These are phyloP conservation scores for Sisymbrium altissimum DNA, from an alignment of 345 rosid genomes.

Conservation along the genomic window DNA sequence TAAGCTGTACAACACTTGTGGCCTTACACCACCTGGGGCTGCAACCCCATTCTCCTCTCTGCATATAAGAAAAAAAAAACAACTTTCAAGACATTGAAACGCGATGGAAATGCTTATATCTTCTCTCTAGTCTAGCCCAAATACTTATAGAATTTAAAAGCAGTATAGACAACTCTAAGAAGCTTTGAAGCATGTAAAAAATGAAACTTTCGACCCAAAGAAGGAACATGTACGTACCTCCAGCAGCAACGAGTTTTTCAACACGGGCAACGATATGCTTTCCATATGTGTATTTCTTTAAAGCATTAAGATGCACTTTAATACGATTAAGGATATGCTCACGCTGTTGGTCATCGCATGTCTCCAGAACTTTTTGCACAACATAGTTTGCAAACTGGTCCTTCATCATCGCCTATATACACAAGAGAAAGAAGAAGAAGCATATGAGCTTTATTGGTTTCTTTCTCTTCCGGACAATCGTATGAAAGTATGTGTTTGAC, in stretches of 20 bases:
- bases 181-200: not conserved
- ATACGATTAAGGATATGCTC: slow-evolving; percentile 81
- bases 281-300: slow-evolving; percentile 94
- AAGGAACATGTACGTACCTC: slow-evolving; percentile 51
- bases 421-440: slow-evolving; percentile 3
- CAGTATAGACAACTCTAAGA: not conserved
- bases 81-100: not conserved
- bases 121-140: not conserved
- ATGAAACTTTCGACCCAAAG: not conserved
- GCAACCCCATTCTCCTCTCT: slow-evolving; percentile 37
- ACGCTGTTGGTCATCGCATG: slow-evolving; percentile 88
- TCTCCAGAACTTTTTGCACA: slow-evolving; percentile 96
- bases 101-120: not conserved
- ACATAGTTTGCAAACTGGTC: slow-evolving; percentile 98
- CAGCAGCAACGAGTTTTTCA: slow-evolving; percentile 94
- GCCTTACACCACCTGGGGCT: slow-evolving; percentile 29
- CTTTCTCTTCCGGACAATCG: not conserved
- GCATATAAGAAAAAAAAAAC: not conserved
- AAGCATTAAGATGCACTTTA: slow-evolving; percentile 79
- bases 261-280: slow-evolving; percentile 97
- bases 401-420: slow-evolving; percentile 86
- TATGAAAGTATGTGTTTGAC: not conserved
- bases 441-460: not conserved
- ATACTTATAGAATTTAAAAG: not conserved
- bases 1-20: slow-evolving; percentile 33